Evolutionary conservation across 257 asterid genomes (phyloP).

Genomic region (Echites panduratus): DNA sequence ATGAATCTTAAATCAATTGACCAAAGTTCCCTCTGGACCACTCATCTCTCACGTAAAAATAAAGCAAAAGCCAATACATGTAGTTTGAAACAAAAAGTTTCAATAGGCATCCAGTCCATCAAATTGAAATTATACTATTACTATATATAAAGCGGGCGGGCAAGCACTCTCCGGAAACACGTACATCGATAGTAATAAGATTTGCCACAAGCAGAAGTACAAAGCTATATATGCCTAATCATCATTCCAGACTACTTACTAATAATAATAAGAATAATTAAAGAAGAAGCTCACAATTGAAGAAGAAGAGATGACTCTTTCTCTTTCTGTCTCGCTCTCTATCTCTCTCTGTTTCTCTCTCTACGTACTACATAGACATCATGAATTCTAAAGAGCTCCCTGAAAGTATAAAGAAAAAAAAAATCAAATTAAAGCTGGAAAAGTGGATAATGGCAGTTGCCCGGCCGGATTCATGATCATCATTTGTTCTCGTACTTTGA

Average conservation of each 20-base stretch:
- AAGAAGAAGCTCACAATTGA: conserved; percentile 29
- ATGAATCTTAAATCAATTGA: conserved; percentile 2
- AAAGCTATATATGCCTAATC: conserved; percentile 23
- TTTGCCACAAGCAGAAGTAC: conserved; percentile 37
- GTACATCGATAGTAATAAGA: conserved; percentile 29
- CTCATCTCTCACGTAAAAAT: conserved; percentile 2
- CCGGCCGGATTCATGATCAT: conserved; percentile 15
- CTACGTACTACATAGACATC: conserved; percentile 15
- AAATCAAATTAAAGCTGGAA: conserved; percentile 16
- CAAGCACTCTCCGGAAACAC: conserved; percentile 24
- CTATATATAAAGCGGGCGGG: too few species aligned
- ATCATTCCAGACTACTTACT: too few species aligned
- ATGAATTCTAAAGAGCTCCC: conserved; percentile 22
- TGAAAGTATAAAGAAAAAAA: conserved; percentile 21
- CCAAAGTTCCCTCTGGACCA: conserved; percentile 15
- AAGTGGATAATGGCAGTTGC: conserved; percentile 22
- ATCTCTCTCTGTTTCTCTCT: too few species aligned
- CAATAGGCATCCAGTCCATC: not conserved
- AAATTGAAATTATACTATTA: too few species aligned
- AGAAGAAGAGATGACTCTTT: conserved; percentile 18
- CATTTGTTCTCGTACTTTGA: too few species aligned
- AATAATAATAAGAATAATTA: conserved; percentile 7
- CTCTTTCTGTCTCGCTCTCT: not conserved
- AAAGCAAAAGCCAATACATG: too few species aligned
- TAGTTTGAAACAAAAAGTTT: not conserved